Evolutionary conservation across 192 early-diverging fungal species (phyloP), one percentile per base, ranked within the genome.

Genomic region (Backusella mclennaniae): DNA sequence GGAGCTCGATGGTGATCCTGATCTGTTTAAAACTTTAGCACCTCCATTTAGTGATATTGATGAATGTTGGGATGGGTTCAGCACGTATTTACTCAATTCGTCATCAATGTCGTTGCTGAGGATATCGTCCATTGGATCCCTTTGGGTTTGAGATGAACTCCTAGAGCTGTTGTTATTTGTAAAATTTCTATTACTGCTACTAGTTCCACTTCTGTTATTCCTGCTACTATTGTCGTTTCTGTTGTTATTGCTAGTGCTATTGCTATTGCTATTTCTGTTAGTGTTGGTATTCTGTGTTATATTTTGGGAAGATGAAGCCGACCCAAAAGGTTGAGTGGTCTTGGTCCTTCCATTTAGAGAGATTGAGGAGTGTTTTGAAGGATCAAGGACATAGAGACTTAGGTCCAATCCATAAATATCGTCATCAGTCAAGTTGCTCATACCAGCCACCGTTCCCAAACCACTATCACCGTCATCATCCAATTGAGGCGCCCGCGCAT

Each of bases 41-140:
- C 66, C 29, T 33, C 66, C 66, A 6, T 29, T 35, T 29, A 67
- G 0, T 67, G 66, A 67, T 11, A 44, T 76, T 70, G 29, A 31
- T 12, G 5, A 29, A 53, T 76, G 38, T 4, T 67, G 4, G 15
- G 36, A 21, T 29, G 76, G 76, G 23, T 72, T 21, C 17, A 66
- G 42, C 2, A 77, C 70, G 36, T 77, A 77, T 21, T 66, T 21
- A 26, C 76, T 77, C 9, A 77, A 38, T 31, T 77, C 76, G 5
- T 26, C 42, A 15, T 63, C 56, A 4, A 26, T 63, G 4, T 8
- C 11, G 9, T 9, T 4, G 23, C 3, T 7, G 6, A 29, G 4
- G 12, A 63, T 3, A 9, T 63, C 23, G 26, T 63, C 56, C 26
- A 23, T 12, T 63, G 26, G 23, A 63, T 63, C 56, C 9, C 56